Conservation (phyloP, 1,284 basidiomycete genomes). For the Leccinum fallax region DNA sequence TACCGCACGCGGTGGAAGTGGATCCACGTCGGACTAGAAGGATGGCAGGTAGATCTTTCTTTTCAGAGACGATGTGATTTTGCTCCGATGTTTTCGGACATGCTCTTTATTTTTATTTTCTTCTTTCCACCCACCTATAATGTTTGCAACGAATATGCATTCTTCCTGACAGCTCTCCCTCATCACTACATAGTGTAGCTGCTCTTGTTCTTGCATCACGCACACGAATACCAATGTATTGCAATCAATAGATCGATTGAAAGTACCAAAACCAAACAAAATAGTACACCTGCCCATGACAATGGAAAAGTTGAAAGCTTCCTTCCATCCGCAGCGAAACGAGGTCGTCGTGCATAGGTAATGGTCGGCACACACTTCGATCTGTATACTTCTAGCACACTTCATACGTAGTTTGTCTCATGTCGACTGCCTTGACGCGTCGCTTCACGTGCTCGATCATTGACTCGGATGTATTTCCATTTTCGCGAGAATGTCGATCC, state of each 20-base stretch:
- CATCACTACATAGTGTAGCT: background rate
- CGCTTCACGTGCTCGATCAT: too few relatives aligned
- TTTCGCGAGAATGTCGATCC: too few relatives aligned
- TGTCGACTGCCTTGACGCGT: too few relatives aligned
- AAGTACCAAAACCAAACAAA: too few relatives aligned
- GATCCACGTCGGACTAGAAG: conserved; percentile 15
- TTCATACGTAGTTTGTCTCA: too few relatives aligned
- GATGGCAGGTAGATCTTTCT: background rate
- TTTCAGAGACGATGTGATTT: background rate
- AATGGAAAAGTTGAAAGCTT: too few relatives aligned
- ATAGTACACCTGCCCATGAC: too few relatives aligned
- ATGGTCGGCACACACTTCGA: too few relatives aligned
- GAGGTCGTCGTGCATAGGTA: too few relatives aligned
- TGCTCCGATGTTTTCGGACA: background rate
- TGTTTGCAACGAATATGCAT: background rate
- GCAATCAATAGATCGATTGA: background rate
- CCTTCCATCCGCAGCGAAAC: too few relatives aligned
- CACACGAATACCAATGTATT: background rate
- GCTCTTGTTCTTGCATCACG: background rate
- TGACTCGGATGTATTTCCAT: too few relatives aligned
- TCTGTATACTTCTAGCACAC: too few relatives aligned
- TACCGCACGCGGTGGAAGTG: background rate
- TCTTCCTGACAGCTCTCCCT: background rate
- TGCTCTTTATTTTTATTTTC: background rate
- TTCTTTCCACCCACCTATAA: background rate